Conservation (phyloP, 2,329 filamentous ascomycete species). For the Penicillium sp. region DNA sequence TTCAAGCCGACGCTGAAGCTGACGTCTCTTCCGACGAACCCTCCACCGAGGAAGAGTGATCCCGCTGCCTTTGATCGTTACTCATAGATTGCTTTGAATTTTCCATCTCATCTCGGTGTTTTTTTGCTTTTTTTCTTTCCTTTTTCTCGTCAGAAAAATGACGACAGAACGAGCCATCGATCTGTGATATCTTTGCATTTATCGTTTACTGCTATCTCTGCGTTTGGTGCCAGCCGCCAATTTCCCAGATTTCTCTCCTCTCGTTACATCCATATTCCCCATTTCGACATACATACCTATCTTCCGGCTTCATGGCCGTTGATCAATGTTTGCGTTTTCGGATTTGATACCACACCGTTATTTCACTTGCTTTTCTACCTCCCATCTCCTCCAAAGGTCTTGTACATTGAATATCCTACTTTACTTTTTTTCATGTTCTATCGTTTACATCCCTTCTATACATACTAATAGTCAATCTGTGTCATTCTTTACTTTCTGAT, state of each 20-base stretch:
- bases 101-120: constrained; percentile 1
- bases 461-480: constrained; percentile 24
- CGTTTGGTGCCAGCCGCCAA: constrained; percentile 1
- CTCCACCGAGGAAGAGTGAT: constrained; percentile 12
- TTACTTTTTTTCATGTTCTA: constrained; percentile 15
- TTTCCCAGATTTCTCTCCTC: constrained; percentile 2
- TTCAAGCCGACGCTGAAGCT: background rate
- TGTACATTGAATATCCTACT: constrained; percentile 19
- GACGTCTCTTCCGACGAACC: constrained; percentile 8
- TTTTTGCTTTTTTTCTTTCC: background rate
- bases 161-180: background rate
- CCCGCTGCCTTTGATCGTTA: background rate
- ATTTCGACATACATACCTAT: constrained; percentile 18
- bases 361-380: constrained; percentile 8
- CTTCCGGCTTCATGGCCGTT: constrained; percentile 19
- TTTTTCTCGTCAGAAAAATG: background rate
- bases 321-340: constrained; percentile 23
- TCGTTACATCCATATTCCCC: constrained; percentile 12
- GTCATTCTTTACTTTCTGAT: constrained; percentile 15
- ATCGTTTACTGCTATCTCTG: background rate
- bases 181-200: constrained; percentile 5
- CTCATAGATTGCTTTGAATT: constrained; percentile 7
- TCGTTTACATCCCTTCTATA: constrained; percentile 16
- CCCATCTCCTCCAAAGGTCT: constrained; percentile 1
- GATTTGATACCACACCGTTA: constrained; percentile 31